Conservation (phyloP, 371 early-diverging fungal species). For the Synchytrium microbalum region DNA sequence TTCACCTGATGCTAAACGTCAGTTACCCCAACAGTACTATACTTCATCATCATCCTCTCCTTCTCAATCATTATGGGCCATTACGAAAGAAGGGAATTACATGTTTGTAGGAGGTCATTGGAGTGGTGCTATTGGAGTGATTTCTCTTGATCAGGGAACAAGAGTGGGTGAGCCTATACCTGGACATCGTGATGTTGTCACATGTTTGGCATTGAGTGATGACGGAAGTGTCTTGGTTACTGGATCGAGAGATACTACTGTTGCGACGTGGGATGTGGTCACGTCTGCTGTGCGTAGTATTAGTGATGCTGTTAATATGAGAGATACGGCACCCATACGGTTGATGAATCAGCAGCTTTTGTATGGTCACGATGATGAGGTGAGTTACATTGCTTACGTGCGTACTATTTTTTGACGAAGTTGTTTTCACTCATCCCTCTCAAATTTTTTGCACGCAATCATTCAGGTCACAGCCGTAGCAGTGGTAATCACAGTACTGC, state of each 20-base stretch:
- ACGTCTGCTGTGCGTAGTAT: slow-evolving; percentile 8
- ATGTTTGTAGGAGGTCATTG: slow-evolving; percentile 39
- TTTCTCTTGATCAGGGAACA: slow-evolving; percentile 12
- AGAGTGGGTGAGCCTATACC: slow-evolving; percentile 28
- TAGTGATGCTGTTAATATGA: not conserved
- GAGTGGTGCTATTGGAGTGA: slow-evolving; percentile 37
- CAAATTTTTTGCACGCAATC: slow-evolving; percentile 2
- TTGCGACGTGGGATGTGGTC: slow-evolving; percentile 48
- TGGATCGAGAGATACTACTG: slow-evolving; percentile 61
- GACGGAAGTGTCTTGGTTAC: slow-evolving; percentile 46
- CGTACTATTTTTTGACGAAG: not conserved
- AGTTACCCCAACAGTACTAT: not conserved
- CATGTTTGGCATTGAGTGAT: slow-evolving; percentile 44
- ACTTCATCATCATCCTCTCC: not conserved
- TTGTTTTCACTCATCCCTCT: too few relatives aligned
- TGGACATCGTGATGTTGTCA: slow-evolving; percentile 57
- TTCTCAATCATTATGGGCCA: slow-evolving; percentile 24
- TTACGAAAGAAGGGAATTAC: slow-evolving; percentile 32
- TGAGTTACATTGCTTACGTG: slow-evolving; percentile 10
- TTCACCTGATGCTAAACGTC: slow-evolving; percentile 3
- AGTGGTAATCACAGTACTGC: slow-evolving; percentile 11
- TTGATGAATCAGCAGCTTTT: slow-evolving; percentile 21
- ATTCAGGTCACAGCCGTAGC: slow-evolving; percentile 35
- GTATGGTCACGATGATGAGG: slow-evolving; percentile 49
- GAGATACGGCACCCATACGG: not conserved